Evolutionary conservation across 2,329 filamentous ascomycete genomes (phyloP).

Genomic region (Ceratocystiopsis sp.): DNA sequence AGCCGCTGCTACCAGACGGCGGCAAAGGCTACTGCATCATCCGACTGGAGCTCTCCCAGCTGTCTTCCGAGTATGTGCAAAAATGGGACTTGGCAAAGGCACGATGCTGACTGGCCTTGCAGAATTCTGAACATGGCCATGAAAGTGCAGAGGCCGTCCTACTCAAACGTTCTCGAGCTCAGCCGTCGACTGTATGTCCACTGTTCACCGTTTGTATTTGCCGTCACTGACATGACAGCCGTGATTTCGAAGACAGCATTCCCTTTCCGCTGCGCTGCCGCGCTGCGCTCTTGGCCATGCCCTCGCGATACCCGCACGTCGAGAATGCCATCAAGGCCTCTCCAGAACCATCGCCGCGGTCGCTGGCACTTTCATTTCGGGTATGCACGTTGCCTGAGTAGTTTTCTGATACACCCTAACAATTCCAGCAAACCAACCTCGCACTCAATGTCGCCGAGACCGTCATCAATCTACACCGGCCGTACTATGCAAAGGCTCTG

Average conservation of each 20-base stretch:
- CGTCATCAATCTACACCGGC: slow-evolving; percentile 3
- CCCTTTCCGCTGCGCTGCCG: slow-evolving; percentile 1
- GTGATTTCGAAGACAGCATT: neutral
- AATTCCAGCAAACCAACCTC: neutral
- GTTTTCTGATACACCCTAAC: too few relatives aligned
- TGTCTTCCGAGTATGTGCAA: neutral
- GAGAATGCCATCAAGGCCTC: neutral
- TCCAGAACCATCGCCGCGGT: neutral
- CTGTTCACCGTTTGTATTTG: neutral
- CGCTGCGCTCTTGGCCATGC: neutral
- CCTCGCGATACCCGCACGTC: neutral
- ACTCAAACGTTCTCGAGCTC: neutral
- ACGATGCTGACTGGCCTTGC: too few relatives aligned
- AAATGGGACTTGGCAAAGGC: too few relatives aligned
- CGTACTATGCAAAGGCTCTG: slow-evolving; percentile 3
- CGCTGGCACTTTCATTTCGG: neutral
- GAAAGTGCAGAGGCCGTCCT: slow-evolving; percentile 1
- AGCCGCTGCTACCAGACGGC: neutral
- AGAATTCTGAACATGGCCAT: slow-evolving; percentile 4
- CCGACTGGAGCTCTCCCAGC: slow-evolving; percentile 1
- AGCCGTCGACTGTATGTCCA: neutral
- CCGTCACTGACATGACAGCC: neutral
- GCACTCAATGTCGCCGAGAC: slow-evolving; percentile 1
- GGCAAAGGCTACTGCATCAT: neutral
- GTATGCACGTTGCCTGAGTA: too few relatives aligned